Evolutionary conservation across 352 stramenopile species (phyloP), one percentile per base, ranked within the genome.

Genomic region (Globisporangium radiosum): DNA sequence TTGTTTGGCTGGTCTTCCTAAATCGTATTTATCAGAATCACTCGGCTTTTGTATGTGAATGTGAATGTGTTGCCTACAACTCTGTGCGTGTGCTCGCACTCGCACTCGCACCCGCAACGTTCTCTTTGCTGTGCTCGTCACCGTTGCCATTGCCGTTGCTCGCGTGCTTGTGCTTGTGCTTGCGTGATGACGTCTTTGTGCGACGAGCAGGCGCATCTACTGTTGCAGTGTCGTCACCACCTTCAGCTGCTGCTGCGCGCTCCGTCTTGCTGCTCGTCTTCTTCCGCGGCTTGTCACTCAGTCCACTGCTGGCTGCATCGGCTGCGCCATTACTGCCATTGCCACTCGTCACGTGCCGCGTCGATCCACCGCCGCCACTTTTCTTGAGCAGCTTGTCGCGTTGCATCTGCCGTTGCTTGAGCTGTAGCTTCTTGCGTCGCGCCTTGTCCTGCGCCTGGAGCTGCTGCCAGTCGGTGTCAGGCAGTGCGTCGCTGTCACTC

Each of bases 381-480:
- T 90, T 90, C 57, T 87, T 87, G 10, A 88, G 58, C 13, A 88
- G 52, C 53, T 90, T 90, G 13, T 92, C 80, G n/a, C 80, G 76
- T 50, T 89, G 82, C 14, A 78, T 80, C 66, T 92, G 82, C 0
- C 82, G 72, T 51, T 92, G 82, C 47, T 90, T 92, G 15, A 78
- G 54, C 65, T 87, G 78, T 36, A 90, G 53, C 44, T 73, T 73
- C 54, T 87, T 87, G 59, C 81, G 81, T 10, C 82, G 76, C 49
- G 89, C 77, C 44, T 86, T 88, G 57, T 89, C 82, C 64, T 88
- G 72, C 43, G 71, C 71, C 60, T 92, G 82, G 71, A 92, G 72
- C 54, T 73, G 71, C 57, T 90, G 72, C 82, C 82, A 92, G 45
- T 89, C 74, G 4, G 69, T 59, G 17, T 88, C 65, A 19, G 85